Evolutionary conservation across 2,329 filamentous ascomycete species (phyloP), one percentile per base, ranked within the genome.

Genomic region (Myriosclerotinia curreyana): DNA sequence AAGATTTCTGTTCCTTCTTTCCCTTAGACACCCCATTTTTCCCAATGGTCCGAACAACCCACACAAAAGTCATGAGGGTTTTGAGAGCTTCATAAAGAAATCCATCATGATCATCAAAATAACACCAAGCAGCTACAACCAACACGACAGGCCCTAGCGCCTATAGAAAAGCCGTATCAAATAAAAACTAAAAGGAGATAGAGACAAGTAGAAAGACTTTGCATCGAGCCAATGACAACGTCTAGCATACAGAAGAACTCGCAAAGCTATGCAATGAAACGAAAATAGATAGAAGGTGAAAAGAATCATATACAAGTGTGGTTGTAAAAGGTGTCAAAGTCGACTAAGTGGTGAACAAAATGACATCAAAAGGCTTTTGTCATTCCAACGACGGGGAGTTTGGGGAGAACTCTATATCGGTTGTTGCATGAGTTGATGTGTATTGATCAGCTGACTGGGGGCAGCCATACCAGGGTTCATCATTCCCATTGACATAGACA

Each of bases 391-490:
- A 50, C 25, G 48, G 56, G 7, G 49, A 52, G 31, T 58, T 55
- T 46, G 38, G 20, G 15, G 12, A 20, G 38, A 63, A 62, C 31
- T 62, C 67, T 68, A 74, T 69, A 73, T 73, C 44, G 70, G 66
- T 59, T 77, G 74, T 63, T 76, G 73, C 68, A 76, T 73, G 66
- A 76, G 64, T 55, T 74, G 74, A 34, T 74, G 74, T 25, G 69
- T 65, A 52, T 69, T 69, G 63, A 77, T 75, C 59, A 77, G 71
- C 66, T 76, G 74, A 67, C 73, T 76, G 1, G 75, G 74, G 25
- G 74, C 74, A 28, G 74, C 73, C 72, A 77, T 75, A 58, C 70
- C 71, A 40, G 69, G 66, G 69, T 71, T 71, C 51, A 64, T 66
- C 71, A 75, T 71, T 38, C 68, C 60, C 64, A 71, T 69, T 12